Conservation (phyloP, 73 alveolate genomes). For the Tetrahymena thermophila region DNA sequence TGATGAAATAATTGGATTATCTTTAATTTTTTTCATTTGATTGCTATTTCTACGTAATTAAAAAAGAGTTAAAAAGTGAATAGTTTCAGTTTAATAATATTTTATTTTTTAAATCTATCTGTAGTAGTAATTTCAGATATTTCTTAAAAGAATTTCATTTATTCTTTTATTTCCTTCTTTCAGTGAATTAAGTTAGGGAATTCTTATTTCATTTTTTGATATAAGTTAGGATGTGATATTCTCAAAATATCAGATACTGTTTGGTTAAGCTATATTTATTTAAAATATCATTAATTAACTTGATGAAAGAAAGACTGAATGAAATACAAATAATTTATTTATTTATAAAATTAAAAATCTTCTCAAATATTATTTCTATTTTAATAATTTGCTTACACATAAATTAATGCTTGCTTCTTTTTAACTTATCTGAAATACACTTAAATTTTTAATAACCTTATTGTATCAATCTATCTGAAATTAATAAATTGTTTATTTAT, state of each 20-base stretch:
- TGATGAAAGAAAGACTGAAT: too few species aligned
- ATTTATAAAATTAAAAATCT: too few species aligned
- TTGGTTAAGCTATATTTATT: neutral
- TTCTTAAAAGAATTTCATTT: neutral
- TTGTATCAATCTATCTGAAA: too few species aligned
- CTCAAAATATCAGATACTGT: neutral
- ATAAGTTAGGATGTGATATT: neutral
- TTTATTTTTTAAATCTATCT: neutral
- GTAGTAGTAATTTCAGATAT: neutral
- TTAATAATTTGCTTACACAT: too few species aligned
- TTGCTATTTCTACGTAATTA: neutral
- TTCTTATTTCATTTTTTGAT: neutral
- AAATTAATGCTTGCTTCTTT: too few species aligned
- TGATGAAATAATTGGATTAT: neutral
- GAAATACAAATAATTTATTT: too few species aligned
- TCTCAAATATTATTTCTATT: too few species aligned
- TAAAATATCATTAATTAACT: neutral
- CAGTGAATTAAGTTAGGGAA: slow-evolving; percentile 1
- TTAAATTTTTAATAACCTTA: too few species aligned
- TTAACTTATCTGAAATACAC: too few species aligned
- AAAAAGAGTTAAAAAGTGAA: neutral
- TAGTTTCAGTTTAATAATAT: neutral
- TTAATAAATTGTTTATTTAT: too few species aligned
- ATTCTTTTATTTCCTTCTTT: neutral
- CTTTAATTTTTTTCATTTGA: neutral